A percentile compares a stretch with the other conserved stretches of the same genome.
phyloP scores from a whole-genome alignment of 257 asterid species.

The Paraleonurus japonicus region DNA sequence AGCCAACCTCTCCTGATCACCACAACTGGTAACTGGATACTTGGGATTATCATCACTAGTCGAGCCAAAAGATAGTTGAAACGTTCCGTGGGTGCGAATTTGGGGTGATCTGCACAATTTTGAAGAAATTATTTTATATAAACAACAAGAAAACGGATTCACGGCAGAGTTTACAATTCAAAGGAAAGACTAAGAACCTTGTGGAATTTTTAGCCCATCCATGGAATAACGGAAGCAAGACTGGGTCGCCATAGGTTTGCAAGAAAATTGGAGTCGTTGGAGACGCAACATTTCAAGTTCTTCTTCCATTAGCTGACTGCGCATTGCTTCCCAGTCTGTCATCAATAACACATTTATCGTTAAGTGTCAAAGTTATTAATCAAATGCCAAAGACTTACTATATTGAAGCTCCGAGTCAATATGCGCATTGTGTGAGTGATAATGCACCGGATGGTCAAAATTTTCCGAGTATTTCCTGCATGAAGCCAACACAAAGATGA shows the following conservation, averaged over 20 bases:
- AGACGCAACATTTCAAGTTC: conserved; percentile 56
- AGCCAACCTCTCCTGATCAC: conserved; percentile 64
- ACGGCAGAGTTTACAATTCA: not conserved
- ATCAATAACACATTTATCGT: not conserved
- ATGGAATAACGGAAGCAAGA: conserved; percentile 40
- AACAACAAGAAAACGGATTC: not conserved
- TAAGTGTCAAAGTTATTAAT: not conserved
- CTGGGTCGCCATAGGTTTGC: conserved; percentile 36
- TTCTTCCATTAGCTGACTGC: conserved; percentile 54
- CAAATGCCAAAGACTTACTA: conserved; percentile 35
- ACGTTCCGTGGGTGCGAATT: conserved; percentile 48
- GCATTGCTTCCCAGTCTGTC: conserved; percentile 57
- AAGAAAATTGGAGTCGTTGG: conserved; percentile 53
- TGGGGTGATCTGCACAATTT: conserved; percentile 41
- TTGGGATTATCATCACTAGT: conserved; percentile 43
- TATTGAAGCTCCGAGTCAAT: conserved; percentile 47
- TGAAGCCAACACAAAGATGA: not conserved
- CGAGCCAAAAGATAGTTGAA: conserved; percentile 41
- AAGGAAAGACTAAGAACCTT: conserved; percentile 37
- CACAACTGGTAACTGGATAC: conserved; percentile 33
- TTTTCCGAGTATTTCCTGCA: conserved; percentile 69
- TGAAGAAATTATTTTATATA: not conserved
- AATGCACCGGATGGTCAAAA: conserved; percentile 46
- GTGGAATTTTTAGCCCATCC: conserved; percentile 47
- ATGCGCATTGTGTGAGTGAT: conserved; percentile 40